A percentile compares a stretch with the other conserved stretches of the same genome.
These are phyloP conservation scores for Waltergamsia citrina DNA, from an alignment of 2,329 filamentous ascomycete species.

Conservation along the genomic window DNA sequence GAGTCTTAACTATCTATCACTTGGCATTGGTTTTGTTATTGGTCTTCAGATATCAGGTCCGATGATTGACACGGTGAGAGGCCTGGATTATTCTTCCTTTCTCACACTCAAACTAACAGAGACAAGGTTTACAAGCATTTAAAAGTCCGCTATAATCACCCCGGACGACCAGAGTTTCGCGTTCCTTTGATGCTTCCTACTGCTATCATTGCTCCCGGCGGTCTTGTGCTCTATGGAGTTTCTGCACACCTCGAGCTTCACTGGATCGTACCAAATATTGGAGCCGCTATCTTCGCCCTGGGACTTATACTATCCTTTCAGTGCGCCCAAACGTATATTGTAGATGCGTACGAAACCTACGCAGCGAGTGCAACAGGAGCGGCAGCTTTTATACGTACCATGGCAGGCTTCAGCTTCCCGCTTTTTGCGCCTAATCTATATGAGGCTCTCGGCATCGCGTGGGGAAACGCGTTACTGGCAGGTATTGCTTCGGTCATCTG, in stretches of 20 bases:
- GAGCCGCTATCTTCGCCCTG: constrained; percentile 32
- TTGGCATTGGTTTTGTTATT: constrained; percentile 42
- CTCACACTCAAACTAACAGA: not conserved
- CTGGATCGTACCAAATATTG: constrained; percentile 49
- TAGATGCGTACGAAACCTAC: constrained; percentile 36
- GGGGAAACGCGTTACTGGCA: constrained; percentile 27
- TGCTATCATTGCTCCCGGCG: constrained; percentile 31
- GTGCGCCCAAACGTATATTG: constrained; percentile 47
- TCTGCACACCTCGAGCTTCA: constrained; percentile 27
- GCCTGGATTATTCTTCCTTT: not conserved
- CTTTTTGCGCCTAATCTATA: constrained; percentile 42
- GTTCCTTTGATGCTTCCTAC: constrained; percentile 23
- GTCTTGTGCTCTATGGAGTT: constrained; percentile 41
- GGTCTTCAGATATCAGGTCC: constrained; percentile 42
- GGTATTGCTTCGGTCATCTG: constrained; percentile 9
- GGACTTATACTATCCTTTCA: constrained; percentile 49
- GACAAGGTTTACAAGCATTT: constrained; percentile 16
- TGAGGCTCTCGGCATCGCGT: constrained; percentile 30
- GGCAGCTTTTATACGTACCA: constrained; percentile 42
- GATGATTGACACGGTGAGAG: constrained; percentile 19
- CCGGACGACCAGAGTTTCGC: constrained; percentile 22
- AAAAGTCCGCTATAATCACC: constrained; percentile 13
- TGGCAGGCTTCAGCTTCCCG: constrained; percentile 48
- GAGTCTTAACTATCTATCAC: constrained; percentile 42
- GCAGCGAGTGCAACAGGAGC: constrained; percentile 36